Evolutionary conservation across 768 basidiomycete species (phyloP).

Genomic region (Russula emetica): DNA sequence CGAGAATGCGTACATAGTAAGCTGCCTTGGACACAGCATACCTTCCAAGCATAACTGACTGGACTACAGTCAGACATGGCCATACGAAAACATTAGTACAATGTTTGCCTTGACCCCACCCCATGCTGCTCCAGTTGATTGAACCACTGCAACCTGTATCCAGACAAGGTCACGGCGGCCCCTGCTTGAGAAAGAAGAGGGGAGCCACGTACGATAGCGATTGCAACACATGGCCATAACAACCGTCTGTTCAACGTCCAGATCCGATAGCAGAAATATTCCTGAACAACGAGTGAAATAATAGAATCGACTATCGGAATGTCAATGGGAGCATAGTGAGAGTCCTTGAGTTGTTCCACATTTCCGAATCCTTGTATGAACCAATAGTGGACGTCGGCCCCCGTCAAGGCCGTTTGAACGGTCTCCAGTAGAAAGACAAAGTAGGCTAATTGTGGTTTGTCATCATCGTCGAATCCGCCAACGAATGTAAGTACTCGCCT

Average conservation of each 20-base stretch:
- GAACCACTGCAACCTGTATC: not conserved
- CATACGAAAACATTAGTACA: not conserved
- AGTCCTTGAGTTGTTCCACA: not conserved
- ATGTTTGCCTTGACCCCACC: constrained; percentile 11
- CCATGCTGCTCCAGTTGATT: constrained; percentile 11
- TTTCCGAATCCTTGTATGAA: constrained; percentile 7
- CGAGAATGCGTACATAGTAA: constrained; percentile 2
- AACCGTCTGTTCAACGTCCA: not conserved
- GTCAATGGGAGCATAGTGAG: not conserved
- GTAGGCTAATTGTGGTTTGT: not conserved
- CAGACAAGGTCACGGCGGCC: not conserved
- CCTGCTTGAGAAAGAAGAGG: not conserved
- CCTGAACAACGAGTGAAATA: not conserved
- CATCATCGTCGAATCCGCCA: not conserved
- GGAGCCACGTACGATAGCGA: not conserved
- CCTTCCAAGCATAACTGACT: not conserved
- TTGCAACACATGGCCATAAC: not conserved
- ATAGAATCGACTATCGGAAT: not conserved
- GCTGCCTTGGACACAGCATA: not conserved
- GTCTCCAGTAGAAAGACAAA: constrained; percentile 7
- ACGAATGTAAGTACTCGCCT: not conserved
- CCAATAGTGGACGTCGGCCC: constrained; percentile 9
- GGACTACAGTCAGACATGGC: not conserved
- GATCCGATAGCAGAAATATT: constrained; percentile 12
- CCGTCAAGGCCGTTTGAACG: not conserved